Evolutionary conservation across 805 yeast genomes (phyloP).

Genomic region (Ascoidea rubescens): DNA sequence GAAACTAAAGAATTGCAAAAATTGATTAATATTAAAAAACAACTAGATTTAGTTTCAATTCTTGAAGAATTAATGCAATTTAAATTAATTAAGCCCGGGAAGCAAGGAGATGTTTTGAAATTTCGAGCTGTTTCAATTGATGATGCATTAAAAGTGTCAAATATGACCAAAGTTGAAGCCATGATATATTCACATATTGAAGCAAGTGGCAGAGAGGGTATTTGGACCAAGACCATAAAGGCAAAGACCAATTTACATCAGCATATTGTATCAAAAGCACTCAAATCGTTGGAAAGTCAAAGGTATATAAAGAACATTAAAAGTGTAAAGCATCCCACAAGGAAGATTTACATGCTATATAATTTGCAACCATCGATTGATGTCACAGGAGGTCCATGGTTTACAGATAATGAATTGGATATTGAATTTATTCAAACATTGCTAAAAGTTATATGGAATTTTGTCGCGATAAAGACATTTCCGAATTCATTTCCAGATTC

Average conservation of each 20-base stretch:
- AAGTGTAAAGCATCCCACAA: constrained; percentile 82
- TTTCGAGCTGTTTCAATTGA: constrained; percentile 62
- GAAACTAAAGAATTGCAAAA: not conserved
- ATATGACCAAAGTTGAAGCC: constrained; percentile 80
- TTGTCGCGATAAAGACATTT: constrained; percentile 57
- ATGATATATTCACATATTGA: constrained; percentile 85
- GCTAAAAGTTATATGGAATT: constrained; percentile 79
- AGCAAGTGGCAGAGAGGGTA: constrained; percentile 88
- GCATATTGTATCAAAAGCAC: constrained; percentile 74
- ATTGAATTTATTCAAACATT: constrained; percentile 83
- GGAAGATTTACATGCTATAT: constrained; percentile 93
- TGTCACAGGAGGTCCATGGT: constrained; percentile 99
- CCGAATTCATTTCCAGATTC: constrained; percentile 49
- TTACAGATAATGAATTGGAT: constrained; percentile 89
- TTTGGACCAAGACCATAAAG: constrained; percentile 87
- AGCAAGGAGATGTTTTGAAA: constrained; percentile 44
- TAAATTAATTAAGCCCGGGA: not conserved
- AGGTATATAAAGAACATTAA: constrained; percentile 81
- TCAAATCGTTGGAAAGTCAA: constrained; percentile 68
- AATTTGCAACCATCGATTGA: constrained; percentile 88
- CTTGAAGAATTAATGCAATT: not conserved
- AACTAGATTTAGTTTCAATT: not conserved
- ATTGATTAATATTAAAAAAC: not conserved
- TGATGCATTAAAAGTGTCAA: constrained; percentile 66
- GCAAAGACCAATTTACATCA: constrained; percentile 83